These are phyloP conservation scores for Aquanectria penicillioides DNA, from an alignment of 2,329 filamentous ascomycete species.

Conservation along the genomic window DNA sequence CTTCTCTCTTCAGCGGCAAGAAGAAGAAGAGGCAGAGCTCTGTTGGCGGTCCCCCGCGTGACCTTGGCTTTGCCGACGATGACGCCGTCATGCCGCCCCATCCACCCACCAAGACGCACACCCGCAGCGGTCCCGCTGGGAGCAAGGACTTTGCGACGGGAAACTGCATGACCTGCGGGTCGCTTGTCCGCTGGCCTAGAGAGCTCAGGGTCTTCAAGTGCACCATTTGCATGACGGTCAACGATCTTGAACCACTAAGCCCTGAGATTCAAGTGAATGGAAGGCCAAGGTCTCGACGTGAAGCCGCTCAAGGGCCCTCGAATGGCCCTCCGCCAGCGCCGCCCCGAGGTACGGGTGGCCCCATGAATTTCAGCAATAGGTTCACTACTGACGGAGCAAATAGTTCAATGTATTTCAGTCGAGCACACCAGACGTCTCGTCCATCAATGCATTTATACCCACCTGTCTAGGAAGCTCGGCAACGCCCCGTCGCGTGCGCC, in stretches of 20 bases:
- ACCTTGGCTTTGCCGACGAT: conserved; percentile 45
- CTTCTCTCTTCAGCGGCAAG: conserved; percentile 71
- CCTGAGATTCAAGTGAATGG: conserved; percentile 34
- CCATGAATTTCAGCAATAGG: too few relatives aligned
- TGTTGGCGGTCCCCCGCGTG: conserved; percentile 46
- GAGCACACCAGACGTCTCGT: conserved; percentile 47
- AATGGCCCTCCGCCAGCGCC: conserved; percentile 17
- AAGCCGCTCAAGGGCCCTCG: conserved; percentile 28
- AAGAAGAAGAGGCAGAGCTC: conserved; percentile 66
- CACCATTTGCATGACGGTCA: conserved; percentile 85
- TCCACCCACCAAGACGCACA: conserved; percentile 40
- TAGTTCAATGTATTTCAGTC: conserved; percentile 46
- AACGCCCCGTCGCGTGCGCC: conserved; percentile 25
- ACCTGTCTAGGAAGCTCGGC: conserved; percentile 41
- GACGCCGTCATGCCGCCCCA: conserved; percentile 40
- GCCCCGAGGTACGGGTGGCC: conserved; percentile 38
- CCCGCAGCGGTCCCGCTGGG: conserved; percentile 46
- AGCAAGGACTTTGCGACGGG: conserved; percentile 73
- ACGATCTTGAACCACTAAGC: conserved; percentile 67
- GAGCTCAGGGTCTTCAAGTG: conserved; percentile 81
- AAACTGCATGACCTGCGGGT: conserved; percentile 87
- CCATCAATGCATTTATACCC: conserved; percentile 47
- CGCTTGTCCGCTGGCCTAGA: conserved; percentile 81
- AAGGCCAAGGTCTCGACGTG: conserved; percentile 35
- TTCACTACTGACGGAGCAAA: conserved; percentile 16